These are phyloP conservation scores for Adansonia digitata DNA, from an alignment of 345 rosid genomes.

Conservation along the genomic window DNA sequence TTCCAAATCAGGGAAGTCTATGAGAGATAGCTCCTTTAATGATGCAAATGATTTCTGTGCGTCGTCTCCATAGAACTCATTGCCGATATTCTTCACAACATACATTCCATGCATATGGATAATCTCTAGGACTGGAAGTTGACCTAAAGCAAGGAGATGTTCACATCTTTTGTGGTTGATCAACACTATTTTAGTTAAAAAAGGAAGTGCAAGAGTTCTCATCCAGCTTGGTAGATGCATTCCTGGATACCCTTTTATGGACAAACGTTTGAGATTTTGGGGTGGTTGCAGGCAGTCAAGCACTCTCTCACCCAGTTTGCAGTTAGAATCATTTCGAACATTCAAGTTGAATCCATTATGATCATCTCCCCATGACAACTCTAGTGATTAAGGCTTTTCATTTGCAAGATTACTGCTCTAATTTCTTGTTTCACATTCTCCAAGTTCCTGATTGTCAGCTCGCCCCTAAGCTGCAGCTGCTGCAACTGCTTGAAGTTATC, in stretches of 20 bases:
- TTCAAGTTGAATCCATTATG: not conserved
- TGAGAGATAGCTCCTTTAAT: conserved; percentile 8
- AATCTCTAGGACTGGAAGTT: conserved; percentile 19
- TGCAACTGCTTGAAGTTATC: not conserved
- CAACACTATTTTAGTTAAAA: conserved; percentile 5
- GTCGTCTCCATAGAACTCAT: conserved; percentile 18
- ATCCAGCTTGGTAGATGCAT: conserved; percentile 17
- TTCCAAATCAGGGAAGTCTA: too few relatives aligned
- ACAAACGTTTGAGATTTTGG: conserved; percentile 9
- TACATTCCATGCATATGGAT: conserved; percentile 11
- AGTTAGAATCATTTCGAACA: not conserved
- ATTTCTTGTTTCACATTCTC: not conserved
- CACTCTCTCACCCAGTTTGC: not conserved
- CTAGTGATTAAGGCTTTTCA: conserved; percentile 5
- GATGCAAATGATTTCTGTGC: conserved; percentile 5
- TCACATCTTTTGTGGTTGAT: conserved; percentile 6
- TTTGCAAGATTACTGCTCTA: not conserved
- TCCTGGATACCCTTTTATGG: conserved; percentile 7
- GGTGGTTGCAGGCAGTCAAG: conserved; percentile 14
- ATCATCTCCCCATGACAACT: conserved; percentile 8
- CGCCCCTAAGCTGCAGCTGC: not conserved
- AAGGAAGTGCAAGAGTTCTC: not conserved
- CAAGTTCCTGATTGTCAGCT: not conserved
- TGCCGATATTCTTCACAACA: conserved; percentile 9
- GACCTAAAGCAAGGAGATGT: conserved; percentile 17